Conservation (phyloP, 768 basidiomycete genomes). For the Kwoniella mangroviensis region DNA sequence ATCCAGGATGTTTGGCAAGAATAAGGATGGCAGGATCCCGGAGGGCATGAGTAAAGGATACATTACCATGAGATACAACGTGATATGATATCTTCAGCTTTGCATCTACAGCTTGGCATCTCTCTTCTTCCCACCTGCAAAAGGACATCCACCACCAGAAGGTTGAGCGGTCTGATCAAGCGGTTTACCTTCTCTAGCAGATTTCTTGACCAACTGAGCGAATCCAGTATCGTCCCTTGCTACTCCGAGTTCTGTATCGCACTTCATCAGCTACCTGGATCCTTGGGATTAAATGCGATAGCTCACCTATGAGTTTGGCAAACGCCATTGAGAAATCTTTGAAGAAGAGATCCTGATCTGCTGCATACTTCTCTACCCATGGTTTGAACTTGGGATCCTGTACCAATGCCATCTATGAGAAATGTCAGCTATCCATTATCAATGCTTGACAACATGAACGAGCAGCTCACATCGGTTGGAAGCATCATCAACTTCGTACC, state of each 20-base stretch:
- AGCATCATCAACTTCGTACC: slow-evolving; percentile 59
- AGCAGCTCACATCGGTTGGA: slow-evolving; percentile 54
- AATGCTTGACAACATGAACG: not conserved
- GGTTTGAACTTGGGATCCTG: slow-evolving; percentile 52
- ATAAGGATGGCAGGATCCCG: too few species aligned
- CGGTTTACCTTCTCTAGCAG: slow-evolving; percentile 55
- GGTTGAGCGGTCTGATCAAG: slow-evolving; percentile 42
- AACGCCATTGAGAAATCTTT: slow-evolving; percentile 57
- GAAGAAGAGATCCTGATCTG: slow-evolving; percentile 56
- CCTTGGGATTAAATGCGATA: not conserved
- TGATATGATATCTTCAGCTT: too few species aligned
- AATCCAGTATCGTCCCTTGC: slow-evolving; percentile 57
- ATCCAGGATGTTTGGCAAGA: too few species aligned
- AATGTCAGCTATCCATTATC: slow-evolving; percentile 17
- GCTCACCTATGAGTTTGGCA: slow-evolving; percentile 55
- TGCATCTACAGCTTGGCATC: slow-evolving; percentile 13
- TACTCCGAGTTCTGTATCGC: slow-evolving; percentile 52
- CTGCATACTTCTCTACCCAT: slow-evolving; percentile 58
- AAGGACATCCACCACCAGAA: slow-evolving; percentile 54
- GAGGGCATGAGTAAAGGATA: not conserved
- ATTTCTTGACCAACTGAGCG: slow-evolving; percentile 54
- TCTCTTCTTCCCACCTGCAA: slow-evolving; percentile 44
- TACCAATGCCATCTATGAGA: slow-evolving; percentile 53
- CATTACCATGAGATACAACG: not conserved
- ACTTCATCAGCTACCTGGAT: not conserved